phyloP scores from a whole-genome alignment of 768 basidiomycete genomes.

The Lyophyllum atratum region DNA sequence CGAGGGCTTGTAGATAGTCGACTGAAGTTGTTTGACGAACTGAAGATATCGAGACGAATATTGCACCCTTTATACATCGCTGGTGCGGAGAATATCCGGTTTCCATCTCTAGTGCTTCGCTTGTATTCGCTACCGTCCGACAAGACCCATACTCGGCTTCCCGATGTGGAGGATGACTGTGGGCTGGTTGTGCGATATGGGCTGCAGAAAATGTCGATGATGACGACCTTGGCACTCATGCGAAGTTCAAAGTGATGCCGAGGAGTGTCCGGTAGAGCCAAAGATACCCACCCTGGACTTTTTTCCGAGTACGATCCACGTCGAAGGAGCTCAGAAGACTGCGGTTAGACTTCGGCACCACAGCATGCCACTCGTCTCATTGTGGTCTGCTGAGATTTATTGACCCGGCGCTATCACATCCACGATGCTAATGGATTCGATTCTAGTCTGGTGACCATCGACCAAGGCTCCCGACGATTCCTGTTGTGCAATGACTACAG shows the following conservation, averaged over 20 bases:
- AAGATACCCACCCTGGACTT: not conserved
- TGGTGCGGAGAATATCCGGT: constrained; percentile 8
- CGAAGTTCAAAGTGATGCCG: not conserved
- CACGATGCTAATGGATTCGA: not conserved
- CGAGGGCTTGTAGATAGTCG: not conserved
- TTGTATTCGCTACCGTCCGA: not conserved
- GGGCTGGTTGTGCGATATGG: not conserved
- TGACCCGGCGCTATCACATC: not conserved
- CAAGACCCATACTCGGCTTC: not conserved
- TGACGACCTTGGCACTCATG: not conserved
- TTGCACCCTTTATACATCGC: constrained; percentile 1
- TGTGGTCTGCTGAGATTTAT: not conserved
- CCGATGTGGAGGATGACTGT: not conserved
- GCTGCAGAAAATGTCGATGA: not conserved
- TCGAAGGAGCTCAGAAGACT: not conserved
- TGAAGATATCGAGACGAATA: not conserved
- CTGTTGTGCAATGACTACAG: not conserved
- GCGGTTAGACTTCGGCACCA: constrained; percentile 1
- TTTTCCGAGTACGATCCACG: not conserved
- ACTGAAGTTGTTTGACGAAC: not conserved
- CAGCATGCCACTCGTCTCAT: not conserved
- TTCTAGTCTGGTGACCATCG: not conserved
- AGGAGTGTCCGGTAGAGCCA: not conserved
- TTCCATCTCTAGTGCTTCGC: not conserved
- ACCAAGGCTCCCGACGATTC: not conserved